phyloP scores from a whole-genome alignment of 129 eudicot species.

The Saposhnikovia divaricata region DNA sequence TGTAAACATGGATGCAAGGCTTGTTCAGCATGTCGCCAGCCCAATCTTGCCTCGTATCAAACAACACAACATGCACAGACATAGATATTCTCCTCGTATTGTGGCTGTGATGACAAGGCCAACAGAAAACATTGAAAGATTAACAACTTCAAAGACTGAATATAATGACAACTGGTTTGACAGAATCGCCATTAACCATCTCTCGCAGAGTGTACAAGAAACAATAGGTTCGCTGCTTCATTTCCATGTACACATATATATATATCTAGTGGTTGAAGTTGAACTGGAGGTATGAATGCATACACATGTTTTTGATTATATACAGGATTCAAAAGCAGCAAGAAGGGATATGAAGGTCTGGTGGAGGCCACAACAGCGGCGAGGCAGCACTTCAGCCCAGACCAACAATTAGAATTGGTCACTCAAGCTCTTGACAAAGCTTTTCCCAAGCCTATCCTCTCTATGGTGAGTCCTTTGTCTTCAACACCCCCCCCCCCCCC shows the following conservation, averaged over 20 bases:
- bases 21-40: constrained; percentile 11
- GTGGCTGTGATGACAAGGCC: constrained; percentile 28
- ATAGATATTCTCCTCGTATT: constrained; percentile 11
- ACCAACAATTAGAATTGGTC: constrained; percentile 45
- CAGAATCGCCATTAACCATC: constrained; percentile 53
- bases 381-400: constrained; percentile 29
- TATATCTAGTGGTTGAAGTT: background rate
- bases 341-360: constrained; percentile 69
- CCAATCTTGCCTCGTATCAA: constrained; percentile 3
- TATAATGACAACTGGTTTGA: constrained; percentile 65
- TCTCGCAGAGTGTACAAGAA: constrained; percentile 66
- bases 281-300: background rate
- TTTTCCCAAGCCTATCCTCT: constrained; percentile 48
- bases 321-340: constrained; percentile 40
- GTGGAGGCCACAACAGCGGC: constrained; percentile 49
- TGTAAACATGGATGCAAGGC: constrained; percentile 32
- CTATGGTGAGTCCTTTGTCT: constrained; percentile 44
- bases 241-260: background rate
- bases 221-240: constrained; percentile 38
- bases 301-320: background rate
- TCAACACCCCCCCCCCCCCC: background rate
- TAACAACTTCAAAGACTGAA: constrained; percentile 18
- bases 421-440: constrained; percentile 47
- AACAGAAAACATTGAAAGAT: background rate
- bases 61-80: constrained; percentile 14